Evolutionary conservation across 2,329 filamentous ascomycete species (phyloP).

Genomic region (Cadophora malorum): DNA sequence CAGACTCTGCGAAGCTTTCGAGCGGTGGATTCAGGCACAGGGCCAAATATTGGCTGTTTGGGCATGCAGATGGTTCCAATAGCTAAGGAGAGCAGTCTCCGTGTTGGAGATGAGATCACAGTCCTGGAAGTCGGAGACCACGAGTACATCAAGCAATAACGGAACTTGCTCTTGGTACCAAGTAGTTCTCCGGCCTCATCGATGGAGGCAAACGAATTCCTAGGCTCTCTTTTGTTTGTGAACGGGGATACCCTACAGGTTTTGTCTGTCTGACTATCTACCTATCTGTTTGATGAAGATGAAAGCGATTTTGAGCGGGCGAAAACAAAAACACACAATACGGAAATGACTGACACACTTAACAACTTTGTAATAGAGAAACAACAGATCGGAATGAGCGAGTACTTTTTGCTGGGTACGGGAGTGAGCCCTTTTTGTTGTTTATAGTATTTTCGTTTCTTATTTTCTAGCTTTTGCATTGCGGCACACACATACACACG

Average conservation of each 20-base stretch:
- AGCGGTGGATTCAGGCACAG: slow-evolving; percentile 64
- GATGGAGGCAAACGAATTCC: background rate
- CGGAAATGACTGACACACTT: slow-evolving; percentile 7
- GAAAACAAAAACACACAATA: background rate
- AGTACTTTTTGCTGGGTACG: background rate
- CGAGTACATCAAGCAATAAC: slow-evolving; percentile 24
- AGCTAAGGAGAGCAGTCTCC: slow-evolving; percentile 52
- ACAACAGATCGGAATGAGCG: background rate
- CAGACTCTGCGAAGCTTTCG: slow-evolving; percentile 63
- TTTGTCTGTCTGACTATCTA: background rate
- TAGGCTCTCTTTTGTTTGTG: slow-evolving; percentile 6
- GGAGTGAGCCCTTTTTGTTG: slow-evolving; percentile 11
- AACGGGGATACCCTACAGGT: slow-evolving; percentile 1
- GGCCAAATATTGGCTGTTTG: slow-evolving; percentile 60
- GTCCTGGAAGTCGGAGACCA: slow-evolving; percentile 25
- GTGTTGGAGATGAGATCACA: slow-evolving; percentile 58
- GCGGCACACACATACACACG: background rate
- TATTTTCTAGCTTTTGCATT: background rate
- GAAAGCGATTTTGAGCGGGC: slow-evolving; percentile 16
- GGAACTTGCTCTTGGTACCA: slow-evolving; percentile 4
- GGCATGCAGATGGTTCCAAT: slow-evolving; percentile 71
- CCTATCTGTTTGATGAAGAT: slow-evolving; percentile 10
- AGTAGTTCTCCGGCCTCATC: background rate
- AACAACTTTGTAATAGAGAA: slow-evolving; percentile 17
- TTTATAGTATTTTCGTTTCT: slow-evolving; percentile 6